Evolutionary conservation across 2,329 filamentous ascomycete genomes (phyloP).

Genomic region (Akanthomyces muscarius): DNA sequence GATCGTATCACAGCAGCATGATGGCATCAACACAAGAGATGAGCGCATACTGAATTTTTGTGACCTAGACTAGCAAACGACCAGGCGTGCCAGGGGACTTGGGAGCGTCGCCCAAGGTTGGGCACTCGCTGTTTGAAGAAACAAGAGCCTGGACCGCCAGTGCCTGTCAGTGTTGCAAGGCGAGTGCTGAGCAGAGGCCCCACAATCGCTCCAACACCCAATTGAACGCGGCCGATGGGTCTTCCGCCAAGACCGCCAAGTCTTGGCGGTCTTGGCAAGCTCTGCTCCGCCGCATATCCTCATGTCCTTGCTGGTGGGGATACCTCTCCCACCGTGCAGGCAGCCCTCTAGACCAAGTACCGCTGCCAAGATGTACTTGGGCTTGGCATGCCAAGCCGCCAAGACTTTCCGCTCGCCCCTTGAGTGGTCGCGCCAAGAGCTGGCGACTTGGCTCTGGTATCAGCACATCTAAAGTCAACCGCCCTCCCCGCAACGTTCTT

Average conservation of each 20-base stretch:
- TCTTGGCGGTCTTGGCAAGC: slow-evolving; percentile 34
- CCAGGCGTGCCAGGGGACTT: neutral
- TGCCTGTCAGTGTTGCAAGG: slow-evolving; percentile 15
- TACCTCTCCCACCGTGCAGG: neutral
- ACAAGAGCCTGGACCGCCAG: slow-evolving; percentile 17
- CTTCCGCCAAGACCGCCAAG: slow-evolving; percentile 38
- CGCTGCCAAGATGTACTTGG: slow-evolving; percentile 23
- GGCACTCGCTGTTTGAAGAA: slow-evolving; percentile 3
- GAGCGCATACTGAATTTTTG: neutral
- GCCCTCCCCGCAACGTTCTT: slow-evolving; percentile 15
- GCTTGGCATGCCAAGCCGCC: slow-evolving; percentile 35
- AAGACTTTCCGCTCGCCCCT: slow-evolving; percentile 37
- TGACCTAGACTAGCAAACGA: neutral
- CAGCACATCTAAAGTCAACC: slow-evolving; percentile 16
- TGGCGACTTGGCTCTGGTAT: slow-evolving; percentile 15
- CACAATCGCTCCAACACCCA: slow-evolving; percentile 16
- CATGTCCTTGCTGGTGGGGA: neutral
- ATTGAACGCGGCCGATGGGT: slow-evolving; percentile 30
- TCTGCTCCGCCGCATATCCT: slow-evolving; percentile 26
- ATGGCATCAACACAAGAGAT: neutral
- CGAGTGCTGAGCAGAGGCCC: slow-evolving; percentile 8
- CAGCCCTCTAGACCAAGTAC: neutral
- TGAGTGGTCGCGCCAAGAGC: slow-evolving; percentile 18
- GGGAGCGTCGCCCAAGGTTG: neutral
- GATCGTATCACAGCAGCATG: neutral